Percentiles rank a stretch among this genome's conserved stretches.
These are phyloP conservation scores for Lonicera japonica DNA, from an alignment of 129 eudicot genomes.

Conservation along the genomic window DNA sequence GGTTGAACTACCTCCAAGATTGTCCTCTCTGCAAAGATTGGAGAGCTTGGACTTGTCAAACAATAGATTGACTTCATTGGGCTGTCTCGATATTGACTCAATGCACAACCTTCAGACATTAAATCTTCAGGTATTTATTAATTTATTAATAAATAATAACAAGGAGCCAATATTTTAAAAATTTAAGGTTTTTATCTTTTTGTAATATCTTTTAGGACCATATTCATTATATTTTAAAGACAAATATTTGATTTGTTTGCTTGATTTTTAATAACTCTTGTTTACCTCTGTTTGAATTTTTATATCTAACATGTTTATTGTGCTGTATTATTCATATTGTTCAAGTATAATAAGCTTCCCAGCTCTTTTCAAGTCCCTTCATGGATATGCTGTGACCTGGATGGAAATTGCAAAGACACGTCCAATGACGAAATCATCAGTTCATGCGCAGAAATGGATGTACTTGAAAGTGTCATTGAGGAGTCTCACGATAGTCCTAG, in stretches of 20 bases:
- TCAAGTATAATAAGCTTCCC: slow-evolving; percentile 60
- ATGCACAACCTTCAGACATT: slow-evolving; percentile 65
- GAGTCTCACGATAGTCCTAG: slow-evolving; percentile 34
- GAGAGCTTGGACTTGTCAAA: slow-evolving; percentile 78
- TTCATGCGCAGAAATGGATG: slow-evolving; percentile 87
- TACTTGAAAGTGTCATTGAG: slow-evolving; percentile 47
- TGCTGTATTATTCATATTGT: slow-evolving; percentile 8
- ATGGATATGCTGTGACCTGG: slow-evolving; percentile 85
- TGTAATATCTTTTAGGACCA: neutral
- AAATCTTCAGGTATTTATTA: slow-evolving; percentile 69
- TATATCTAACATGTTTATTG: slow-evolving; percentile 10
- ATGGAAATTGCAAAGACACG: slow-evolving; percentile 55
- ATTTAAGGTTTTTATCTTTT: neutral
- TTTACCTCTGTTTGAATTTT: neutral
- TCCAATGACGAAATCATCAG: slow-evolving; percentile 39
- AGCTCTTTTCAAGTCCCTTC: slow-evolving; percentile 55
- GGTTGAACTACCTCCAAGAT: slow-evolving; percentile 51
- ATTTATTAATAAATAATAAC: too few relatives aligned
- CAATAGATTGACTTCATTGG: slow-evolving; percentile 79
- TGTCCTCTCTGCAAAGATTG: slow-evolving; percentile 66
- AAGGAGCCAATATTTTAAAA: neutral
- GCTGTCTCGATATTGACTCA: slow-evolving; percentile 46
- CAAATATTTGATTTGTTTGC: neutral
- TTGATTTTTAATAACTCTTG: neutral
- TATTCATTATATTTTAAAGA: neutral